Base-by-base conservation (phyloP, 176 grass and related monocot species). In the Oryza meridionalis region DNA sequence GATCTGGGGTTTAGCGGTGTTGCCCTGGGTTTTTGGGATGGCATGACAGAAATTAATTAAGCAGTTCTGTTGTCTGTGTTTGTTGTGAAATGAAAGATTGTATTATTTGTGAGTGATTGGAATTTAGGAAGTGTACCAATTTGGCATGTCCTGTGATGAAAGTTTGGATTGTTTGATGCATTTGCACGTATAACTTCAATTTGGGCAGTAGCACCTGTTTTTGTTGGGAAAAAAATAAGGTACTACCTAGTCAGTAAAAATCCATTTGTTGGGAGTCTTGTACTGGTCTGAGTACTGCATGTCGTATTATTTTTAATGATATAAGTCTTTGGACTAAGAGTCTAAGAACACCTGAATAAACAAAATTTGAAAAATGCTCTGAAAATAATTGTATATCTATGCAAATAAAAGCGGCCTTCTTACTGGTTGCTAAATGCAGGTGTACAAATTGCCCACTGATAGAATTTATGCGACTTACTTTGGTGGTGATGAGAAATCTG, bases 391-490 rank as follows among this genome's bases (percentile, higher is more conserved):
- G 12, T 11, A 4, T 16, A 11, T 58, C 59, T 82, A 73, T 73
- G n/a, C 1, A 61, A 75, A 71, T 19, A 50, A 2, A 1, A 4
- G 10, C 10, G n/a, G 32, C 21, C 13, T 25, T 67, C n/a, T 68
- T 42, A 63, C 67, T 80, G 51, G 50, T 73, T 83, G 29, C 50
- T 86, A 21, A 84, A 69, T 72, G 46, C 84, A 99, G 96, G 93
- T 94, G 11, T 99, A 99, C 83, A 92, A 92, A 85, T 83, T 96
- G 67, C 96, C 96, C 13, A 89, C 88, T 35, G 93, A 99, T 69
- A 94, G 93, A 85, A 91, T 97, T 47, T 97, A 97, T 69, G 91
- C 91, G 11, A 97, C 94, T 64, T 97, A 97, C 77, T 97, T 97
- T 88, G 96, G 96, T 73, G 96, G 96, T 49, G 96, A 98, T 68